Evolutionary conservation across 2,329 filamentous ascomycete species (phyloP).

Genomic region (Pleurostoma richardsiae): DNA sequence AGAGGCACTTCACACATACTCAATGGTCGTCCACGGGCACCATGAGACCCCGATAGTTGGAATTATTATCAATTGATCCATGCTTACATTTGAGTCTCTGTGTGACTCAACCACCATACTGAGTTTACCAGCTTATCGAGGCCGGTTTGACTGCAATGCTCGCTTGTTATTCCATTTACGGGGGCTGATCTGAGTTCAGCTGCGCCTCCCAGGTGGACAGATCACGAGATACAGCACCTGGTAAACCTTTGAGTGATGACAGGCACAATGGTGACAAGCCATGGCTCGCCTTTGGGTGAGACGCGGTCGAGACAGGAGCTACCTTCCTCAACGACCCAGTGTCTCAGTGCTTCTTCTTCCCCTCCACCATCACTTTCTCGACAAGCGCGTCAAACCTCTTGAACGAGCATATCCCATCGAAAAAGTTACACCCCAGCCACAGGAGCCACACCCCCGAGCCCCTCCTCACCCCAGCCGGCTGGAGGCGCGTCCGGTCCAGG

Average conservation of each 20-base stretch:
- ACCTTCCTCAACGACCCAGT: slow-evolving; percentile 15
- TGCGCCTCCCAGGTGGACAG: not conserved
- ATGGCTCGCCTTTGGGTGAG: not conserved
- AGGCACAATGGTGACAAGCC: not conserved
- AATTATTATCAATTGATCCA: too few relatives aligned
- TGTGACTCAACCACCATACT: too few relatives aligned
- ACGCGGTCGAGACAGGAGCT: not conserved
- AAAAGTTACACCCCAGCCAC: slow-evolving; percentile 47
- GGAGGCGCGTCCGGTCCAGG: slow-evolving; percentile 42
- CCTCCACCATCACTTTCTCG: slow-evolving; percentile 14
- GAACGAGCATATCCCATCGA: slow-evolving; percentile 50
- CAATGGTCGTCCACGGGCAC: too few relatives aligned
- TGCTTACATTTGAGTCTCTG: too few relatives aligned
- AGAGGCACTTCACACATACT: too few relatives aligned
- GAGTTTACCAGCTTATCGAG: too few relatives aligned
- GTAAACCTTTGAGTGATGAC: not conserved
- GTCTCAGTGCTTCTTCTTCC: slow-evolving; percentile 1
- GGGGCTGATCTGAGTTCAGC: too few relatives aligned
- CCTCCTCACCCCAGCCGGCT: slow-evolving; percentile 39
- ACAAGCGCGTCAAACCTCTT: slow-evolving; percentile 45
- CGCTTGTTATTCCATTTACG: too few relatives aligned
- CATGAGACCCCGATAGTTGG: too few relatives aligned
- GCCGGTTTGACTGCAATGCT: too few relatives aligned
- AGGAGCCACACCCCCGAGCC: slow-evolving; percentile 45
- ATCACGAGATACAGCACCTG: not conserved